These are phyloP conservation scores for Solanum sparsipilum DNA, from an alignment of 257 asterid genomes.

Conservation along the genomic window DNA sequence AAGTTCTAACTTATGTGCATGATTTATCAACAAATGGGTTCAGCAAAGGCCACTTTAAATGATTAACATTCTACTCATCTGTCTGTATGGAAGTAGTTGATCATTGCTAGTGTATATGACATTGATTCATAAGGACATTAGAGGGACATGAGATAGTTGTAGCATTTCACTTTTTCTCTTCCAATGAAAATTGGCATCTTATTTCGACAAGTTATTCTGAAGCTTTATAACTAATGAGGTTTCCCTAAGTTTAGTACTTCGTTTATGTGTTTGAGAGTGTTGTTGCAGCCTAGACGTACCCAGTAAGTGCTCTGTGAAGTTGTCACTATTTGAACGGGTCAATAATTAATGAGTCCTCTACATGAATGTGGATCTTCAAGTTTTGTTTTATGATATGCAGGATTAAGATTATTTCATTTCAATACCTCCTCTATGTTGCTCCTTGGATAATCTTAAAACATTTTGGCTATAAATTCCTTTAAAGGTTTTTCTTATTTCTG, in stretches of 20 bases:
- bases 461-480: background rate
- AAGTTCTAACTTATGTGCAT: background rate
- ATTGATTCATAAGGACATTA: background rate
- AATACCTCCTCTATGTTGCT: background rate
- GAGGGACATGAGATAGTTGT: background rate
- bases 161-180: background rate
- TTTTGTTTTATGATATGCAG: background rate
- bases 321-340: background rate
- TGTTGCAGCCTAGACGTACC: background rate
- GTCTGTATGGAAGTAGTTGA: background rate
- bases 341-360: background rate
- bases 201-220: background rate
- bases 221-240: background rate
- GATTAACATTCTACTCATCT: background rate
- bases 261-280: background rate
- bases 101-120: background rate
- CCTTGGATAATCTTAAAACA: background rate
- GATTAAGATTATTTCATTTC: background rate
- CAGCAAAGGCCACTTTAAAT: background rate
- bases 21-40: background rate
- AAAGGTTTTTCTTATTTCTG: background rate
- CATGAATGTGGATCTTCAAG: background rate
- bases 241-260: background rate
- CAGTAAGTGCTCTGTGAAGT: background rate
- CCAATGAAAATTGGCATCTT: background rate